Evolutionary conservation across 2,329 filamentous ascomycete genomes (phyloP).

Genomic region (Diaporthe australafricana): DNA sequence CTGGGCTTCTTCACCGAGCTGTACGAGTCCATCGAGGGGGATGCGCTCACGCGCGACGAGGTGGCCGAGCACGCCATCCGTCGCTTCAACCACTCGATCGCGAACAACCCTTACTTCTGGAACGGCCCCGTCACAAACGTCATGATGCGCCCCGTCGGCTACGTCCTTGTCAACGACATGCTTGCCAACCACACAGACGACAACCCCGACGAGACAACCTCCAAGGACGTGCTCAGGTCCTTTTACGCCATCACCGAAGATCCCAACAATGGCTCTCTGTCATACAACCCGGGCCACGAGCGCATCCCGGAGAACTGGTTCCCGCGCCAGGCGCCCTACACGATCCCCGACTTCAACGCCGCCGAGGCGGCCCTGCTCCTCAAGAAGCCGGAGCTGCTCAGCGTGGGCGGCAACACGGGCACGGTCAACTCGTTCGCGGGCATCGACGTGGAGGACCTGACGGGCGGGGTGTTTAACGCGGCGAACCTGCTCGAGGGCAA

Average conservation of each 20-base stretch:
- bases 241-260: conserved; percentile 46
- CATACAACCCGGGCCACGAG: conserved; percentile 50
- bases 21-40: conserved; percentile 34
- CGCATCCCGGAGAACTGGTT: conserved; percentile 55
- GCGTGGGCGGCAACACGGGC: conserved; percentile 46
- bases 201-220: conserved; percentile 49
- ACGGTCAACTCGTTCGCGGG: conserved; percentile 42
- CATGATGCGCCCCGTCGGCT: conserved; percentile 43
- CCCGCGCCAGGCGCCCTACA: conserved; percentile 45
- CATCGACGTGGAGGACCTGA: conserved; percentile 42
- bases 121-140: conserved; percentile 44
- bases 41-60: conserved; percentile 27
- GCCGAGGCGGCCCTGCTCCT: conserved; percentile 16
- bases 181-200: conserved; percentile 46
- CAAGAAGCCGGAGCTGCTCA: conserved; percentile 37
- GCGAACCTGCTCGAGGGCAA: conserved; percentile 44
- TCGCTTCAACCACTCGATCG: conserved; percentile 52
- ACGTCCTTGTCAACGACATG: conserved; percentile 25
- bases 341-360: conserved; percentile 42
- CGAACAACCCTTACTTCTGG: conserved; percentile 47
- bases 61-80: conserved; percentile 57
- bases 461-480: conserved; percentile 43
- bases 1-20: conserved; percentile 42
- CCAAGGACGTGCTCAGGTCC: conserved; percentile 51
- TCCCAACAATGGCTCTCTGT: conserved; percentile 38